These are phyloP conservation scores for Alternaria alternata DNA, from an alignment of 2,329 filamentous ascomycete genomes.

Conservation along the genomic window DNA sequence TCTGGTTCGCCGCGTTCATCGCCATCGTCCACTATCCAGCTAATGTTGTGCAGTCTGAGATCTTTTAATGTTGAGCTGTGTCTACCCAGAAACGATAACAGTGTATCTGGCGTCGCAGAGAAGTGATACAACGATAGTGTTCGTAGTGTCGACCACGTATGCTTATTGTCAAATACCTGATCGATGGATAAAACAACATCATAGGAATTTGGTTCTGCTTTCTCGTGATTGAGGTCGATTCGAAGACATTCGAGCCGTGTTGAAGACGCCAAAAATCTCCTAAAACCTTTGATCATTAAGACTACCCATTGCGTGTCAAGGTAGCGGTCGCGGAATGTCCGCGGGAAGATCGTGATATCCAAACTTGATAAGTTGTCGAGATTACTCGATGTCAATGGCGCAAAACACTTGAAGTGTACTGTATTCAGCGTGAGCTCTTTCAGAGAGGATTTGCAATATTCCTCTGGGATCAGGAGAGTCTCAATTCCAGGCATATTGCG, in stretches of 20 bases:
- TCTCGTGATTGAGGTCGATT: constrained; percentile 1
- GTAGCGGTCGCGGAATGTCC: not conserved
- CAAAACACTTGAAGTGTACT: not conserved
- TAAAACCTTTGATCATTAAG: not conserved
- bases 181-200: not conserved
- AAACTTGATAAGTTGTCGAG: constrained; percentile 6
- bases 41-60: constrained; percentile 15
- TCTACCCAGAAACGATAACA: constrained; percentile 12
- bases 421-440: not conserved
- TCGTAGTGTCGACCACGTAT: constrained; percentile 13
- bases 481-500: not conserved
- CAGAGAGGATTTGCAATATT: not conserved
- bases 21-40: not conserved
- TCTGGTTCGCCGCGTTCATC: not conserved
- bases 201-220: too few relatives aligned
- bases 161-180: not conserved
- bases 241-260: not conserved
- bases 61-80: constrained; percentile 19
- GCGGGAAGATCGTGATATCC: constrained; percentile 1
- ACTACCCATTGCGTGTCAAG: too few relatives aligned
- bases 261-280: not conserved
- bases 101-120: not conserved
- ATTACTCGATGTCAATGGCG: not conserved
- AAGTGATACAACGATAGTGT: constrained; percentile 18
- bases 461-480: not conserved